Evolutionary conservation across 2,329 filamentous ascomycete species (phyloP).

Genomic region (Penicillium sp.): DNA sequence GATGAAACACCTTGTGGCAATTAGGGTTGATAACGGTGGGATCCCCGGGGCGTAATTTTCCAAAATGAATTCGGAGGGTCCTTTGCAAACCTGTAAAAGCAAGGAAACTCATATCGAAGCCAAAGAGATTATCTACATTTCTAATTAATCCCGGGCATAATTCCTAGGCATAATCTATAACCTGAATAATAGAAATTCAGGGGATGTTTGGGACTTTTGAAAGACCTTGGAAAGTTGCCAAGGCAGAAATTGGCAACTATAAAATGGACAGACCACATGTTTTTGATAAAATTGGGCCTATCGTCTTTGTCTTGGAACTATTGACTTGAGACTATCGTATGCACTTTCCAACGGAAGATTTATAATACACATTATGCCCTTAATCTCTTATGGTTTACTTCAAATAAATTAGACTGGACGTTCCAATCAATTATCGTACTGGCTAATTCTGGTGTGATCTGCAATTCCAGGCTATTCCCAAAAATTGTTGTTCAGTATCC

Average conservation of each 20-base stretch:
- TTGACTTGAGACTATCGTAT: too few relatives aligned
- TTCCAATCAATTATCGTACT: background rate
- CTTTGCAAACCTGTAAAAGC: constrained; percentile 6
- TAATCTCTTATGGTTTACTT: background rate
- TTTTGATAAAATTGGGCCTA: background rate
- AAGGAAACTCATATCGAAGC: background rate
- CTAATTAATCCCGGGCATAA: background rate
- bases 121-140: background rate
- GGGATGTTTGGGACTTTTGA: background rate
- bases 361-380: background rate
- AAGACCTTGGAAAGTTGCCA: background rate
- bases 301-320: too few relatives aligned
- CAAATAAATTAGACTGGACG: background rate
- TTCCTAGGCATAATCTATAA: background rate
- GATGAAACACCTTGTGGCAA: constrained; percentile 23
- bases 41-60: constrained; percentile 4
- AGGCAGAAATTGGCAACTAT: background rate
- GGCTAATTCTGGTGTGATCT: background rate
- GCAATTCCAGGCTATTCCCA: background rate
- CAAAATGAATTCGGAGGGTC: constrained; percentile 11
- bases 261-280: background rate
- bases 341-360: background rate
- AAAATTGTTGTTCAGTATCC: background rate
- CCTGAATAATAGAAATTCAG: background rate
- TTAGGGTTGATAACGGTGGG: constrained; percentile 7